These are phyloP conservation scores for Trametes gibbosa DNA, from an alignment of 768 basidiomycete genomes.

Conservation along the genomic window DNA sequence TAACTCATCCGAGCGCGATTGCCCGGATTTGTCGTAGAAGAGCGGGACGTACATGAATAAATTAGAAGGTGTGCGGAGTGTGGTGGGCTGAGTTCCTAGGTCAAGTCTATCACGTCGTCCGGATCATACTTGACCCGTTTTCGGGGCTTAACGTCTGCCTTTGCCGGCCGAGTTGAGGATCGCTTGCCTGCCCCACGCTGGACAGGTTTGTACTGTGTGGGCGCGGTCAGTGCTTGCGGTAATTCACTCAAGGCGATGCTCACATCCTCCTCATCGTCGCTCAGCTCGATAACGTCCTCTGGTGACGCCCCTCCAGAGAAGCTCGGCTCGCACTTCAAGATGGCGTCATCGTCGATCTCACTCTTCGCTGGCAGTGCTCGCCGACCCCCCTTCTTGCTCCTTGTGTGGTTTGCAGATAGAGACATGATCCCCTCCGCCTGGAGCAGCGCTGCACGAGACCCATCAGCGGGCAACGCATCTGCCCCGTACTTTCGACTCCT, in stretches of 20 bases:
- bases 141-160: neutral
- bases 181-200: neutral
- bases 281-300: constrained; percentile 3
- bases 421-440: neutral
- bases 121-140: neutral
- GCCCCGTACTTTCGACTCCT: neutral
- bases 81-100: too few relatives aligned
- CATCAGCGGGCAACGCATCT: neutral
- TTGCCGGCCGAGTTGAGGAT: neutral
- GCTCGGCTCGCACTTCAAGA: too few relatives aligned
- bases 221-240: neutral
- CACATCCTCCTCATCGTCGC: neutral
- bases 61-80: too few relatives aligned
- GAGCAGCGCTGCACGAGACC: neutral
- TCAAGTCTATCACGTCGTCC: constrained; percentile 2
- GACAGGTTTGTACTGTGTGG: neutral
- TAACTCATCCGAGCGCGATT: too few relatives aligned
- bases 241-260: neutral
- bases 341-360: too few relatives aligned
- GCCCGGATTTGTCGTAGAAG: too few relatives aligned
- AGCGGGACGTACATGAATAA: too few relatives aligned
- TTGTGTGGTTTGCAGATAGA: neutral
- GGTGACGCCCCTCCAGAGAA: neutral
- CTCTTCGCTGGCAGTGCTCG: neutral
- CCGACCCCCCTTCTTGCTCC: neutral